Evolutionary conservation across 129 eudicot genomes (phyloP), one percentile per base, ranked within the genome.

Genomic region (Heracleum sosnowskyi): DNA sequence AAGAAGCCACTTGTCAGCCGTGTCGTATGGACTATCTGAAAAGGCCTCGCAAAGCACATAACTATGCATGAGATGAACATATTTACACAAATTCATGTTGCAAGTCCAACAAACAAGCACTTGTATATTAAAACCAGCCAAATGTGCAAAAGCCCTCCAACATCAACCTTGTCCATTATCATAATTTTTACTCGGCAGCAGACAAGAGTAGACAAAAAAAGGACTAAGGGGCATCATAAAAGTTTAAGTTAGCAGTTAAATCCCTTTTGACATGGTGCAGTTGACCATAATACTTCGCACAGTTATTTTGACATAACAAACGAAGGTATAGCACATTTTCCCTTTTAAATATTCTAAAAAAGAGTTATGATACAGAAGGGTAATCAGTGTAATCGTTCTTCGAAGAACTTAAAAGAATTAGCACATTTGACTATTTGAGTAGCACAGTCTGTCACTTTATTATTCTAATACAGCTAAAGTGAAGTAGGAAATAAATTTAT

Each of bases 1-100:
- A 42, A 90, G 89, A 70, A 96, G 93, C 99, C 99, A 96, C 87
- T 92, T 92, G 78, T 96, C 99, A 83, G 99, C 97, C 31, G 88
- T 84, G 77, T 80, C 90, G 80, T 96, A 96, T 57, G 87, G 97
- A 89, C 89, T 89, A 39, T 74, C 62, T 74, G 77, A 22, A 74
- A 74, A 74, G 2, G 77, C 60, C n/a, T 28, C 60, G 44, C 39
- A 60, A 74, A 73, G 17, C 77, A 28, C 49, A 73, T 42, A 26
- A 24, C n/a, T 1, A 72, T 40, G 45, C 45, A 11, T 40, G 33
- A 24, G 47, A 37, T 11, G n/a, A 40, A 39, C 68, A 72, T 72
- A 40, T 39, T 36, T 37, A 40, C 17, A 18, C 46, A 5, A 66
- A 29, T 37, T 70, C 75, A 70, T 37, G 46, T 36, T 39, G 33